Conservation (phyloP, 2,329 filamentous ascomycete species). For the Dendrostoma leiphaemia region DNA sequence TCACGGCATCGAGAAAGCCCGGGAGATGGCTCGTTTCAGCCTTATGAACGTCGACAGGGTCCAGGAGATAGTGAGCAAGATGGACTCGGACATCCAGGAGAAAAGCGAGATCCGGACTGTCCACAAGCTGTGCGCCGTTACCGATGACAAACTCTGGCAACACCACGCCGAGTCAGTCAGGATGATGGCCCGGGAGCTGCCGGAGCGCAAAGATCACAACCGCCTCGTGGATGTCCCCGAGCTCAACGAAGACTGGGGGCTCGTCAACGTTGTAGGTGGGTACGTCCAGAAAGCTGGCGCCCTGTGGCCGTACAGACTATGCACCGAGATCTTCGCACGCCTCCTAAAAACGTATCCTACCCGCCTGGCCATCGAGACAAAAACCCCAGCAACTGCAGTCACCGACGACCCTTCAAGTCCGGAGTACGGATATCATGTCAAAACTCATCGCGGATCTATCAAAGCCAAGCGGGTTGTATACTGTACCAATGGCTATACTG, state of each 20-base stretch:
- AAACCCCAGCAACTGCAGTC: slow-evolving; percentile 12
- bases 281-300: not conserved
- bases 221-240: not conserved
- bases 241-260: not conserved
- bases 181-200: not conserved
- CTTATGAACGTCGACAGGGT: not conserved
- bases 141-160: not conserved
- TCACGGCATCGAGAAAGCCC: not conserved
- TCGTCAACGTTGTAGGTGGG: not conserved
- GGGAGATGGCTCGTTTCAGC: not conserved
- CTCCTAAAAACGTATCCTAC: not conserved
- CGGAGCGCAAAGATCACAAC: not conserved
- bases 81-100: not conserved
- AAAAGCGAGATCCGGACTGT: not conserved
- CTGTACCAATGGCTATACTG: slow-evolving; percentile 68
- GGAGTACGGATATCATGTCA: slow-evolving; percentile 39
- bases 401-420: slow-evolving; percentile 19
- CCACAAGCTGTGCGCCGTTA: not conserved
- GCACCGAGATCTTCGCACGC: not conserved
- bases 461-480: slow-evolving; percentile 54
- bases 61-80: not conserved
- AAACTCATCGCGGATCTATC: slow-evolving; percentile 54
- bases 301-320: not conserved
- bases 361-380: slow-evolving; percentile 2
- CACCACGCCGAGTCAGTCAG: not conserved